These are phyloP conservation scores for Dioscorea alata DNA, from an alignment of 106 monocot species.

Conservation along the genomic window DNA sequence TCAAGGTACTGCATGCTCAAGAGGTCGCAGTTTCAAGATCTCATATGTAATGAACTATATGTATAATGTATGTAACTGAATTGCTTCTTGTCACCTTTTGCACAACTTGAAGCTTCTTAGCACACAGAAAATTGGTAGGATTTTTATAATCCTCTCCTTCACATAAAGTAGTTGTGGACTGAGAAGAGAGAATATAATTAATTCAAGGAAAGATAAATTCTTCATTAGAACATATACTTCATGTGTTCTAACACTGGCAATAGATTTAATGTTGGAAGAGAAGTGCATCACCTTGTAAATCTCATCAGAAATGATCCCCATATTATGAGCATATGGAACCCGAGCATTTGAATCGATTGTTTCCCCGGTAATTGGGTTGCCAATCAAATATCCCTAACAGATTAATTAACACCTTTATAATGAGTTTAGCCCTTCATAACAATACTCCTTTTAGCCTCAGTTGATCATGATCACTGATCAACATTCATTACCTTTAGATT, in stretches of 20 bases:
- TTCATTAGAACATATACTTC: too few species aligned
- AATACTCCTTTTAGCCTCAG: too few species aligned
- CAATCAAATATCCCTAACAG: constrained; percentile 42
- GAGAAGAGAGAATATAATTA: background rate
- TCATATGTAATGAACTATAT: background rate
- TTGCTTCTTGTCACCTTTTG: background rate
- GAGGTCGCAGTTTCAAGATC: background rate
- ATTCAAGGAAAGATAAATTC: too few species aligned
- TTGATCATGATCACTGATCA: too few species aligned
- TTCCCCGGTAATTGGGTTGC: constrained; percentile 37
- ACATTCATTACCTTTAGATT: constrained; percentile 40
- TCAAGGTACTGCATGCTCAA: constrained; percentile 11
- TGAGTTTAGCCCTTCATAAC: too few species aligned
- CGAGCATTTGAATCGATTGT: constrained; percentile 10
- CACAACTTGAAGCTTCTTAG: constrained; percentile 1
- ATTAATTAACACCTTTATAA: too few species aligned
- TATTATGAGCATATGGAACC: constrained; percentile 35
- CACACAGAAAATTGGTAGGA: too few species aligned
- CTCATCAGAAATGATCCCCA: constrained; percentile 42
- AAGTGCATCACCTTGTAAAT: constrained; percentile 25
- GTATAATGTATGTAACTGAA: background rate
- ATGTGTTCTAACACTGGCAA: too few species aligned
- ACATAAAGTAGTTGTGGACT: constrained; percentile 11
- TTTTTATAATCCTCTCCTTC: constrained; percentile 10
- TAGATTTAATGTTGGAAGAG: too few species aligned